A percentile compares a stretch with the other conserved stretches of the same genome.
Conservation (phyloP, 1,284 basidiomycete genomes). For the Marasmius tenuissimus region DNA sequence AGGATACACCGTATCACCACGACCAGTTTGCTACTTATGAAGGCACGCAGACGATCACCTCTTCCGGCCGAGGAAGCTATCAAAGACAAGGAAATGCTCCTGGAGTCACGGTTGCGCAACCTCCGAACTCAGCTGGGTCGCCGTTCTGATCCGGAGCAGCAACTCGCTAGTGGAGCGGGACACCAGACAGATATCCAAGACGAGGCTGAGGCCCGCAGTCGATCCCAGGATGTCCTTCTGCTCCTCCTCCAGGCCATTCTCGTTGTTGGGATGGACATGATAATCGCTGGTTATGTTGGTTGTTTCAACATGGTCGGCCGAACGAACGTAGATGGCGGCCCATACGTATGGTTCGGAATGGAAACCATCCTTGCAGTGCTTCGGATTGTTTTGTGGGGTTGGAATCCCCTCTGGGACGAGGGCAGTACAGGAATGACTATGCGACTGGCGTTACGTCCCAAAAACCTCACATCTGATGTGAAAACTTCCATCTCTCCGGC, state of each 20-base stretch:
- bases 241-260: neutral
- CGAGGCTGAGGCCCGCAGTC: neutral
- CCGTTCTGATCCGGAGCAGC: neutral
- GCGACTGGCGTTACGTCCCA: neutral
- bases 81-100: neutral
- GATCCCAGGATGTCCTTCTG: neutral
- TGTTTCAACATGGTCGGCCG: constrained; percentile 6
- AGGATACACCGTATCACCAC: neutral
- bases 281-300: constrained; percentile 3
- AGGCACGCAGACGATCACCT: neutral
- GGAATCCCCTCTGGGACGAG: neutral
- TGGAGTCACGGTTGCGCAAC: neutral
- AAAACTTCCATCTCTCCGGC: neutral
- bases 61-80: neutral
- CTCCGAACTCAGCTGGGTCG: neutral
- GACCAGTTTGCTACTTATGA: neutral
- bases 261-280: neutral
- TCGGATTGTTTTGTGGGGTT: neutral
- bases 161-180: too few species aligned
- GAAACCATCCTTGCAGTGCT: neutral
- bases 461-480: neutral
- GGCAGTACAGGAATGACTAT: neutral
- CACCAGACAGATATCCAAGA: neutral
- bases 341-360: neutral
- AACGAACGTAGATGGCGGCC: neutral